Evolutionary conservation across 208 protist genomes (phyloP).

Genomic region (Wallacemonas collosoma): DNA sequence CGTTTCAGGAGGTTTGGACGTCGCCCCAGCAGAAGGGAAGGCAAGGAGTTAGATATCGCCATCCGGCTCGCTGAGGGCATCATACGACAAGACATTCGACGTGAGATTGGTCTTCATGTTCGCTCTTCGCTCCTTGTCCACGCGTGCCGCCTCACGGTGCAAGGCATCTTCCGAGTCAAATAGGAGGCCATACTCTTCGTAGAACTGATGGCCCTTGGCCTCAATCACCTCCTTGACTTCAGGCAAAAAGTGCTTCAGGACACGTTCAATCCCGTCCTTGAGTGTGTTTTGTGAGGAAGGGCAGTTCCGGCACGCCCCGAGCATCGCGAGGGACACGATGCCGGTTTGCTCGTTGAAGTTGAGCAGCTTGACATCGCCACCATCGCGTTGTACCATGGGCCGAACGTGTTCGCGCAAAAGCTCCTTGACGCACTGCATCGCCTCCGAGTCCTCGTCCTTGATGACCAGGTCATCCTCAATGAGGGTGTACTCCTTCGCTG

Average conservation of each 20-base stretch:
- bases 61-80: constrained; percentile 83
- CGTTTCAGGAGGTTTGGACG: too few species aligned
- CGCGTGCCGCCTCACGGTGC: constrained; percentile 63
- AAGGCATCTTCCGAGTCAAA: constrained; percentile 83
- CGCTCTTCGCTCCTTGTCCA: constrained; percentile 56
- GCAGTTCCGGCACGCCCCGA: constrained; percentile 90
- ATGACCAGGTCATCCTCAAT: constrained; percentile 84
- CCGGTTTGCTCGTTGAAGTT: constrained; percentile 87
- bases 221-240: constrained; percentile 69
- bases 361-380: constrained; percentile 90
- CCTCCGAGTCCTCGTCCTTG: constrained; percentile 77
- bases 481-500: constrained; percentile 74
- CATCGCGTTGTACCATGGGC: constrained; percentile 93
- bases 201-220: constrained; percentile 76
- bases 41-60: constrained; percentile 38
- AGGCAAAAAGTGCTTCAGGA: constrained; percentile 93
- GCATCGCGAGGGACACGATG: constrained; percentile 90
- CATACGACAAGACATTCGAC: constrained; percentile 65
- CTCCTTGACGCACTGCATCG: constrained; percentile 94
- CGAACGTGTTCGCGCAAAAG: constrained; percentile 90
- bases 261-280: constrained; percentile 90
- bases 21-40: background rate
- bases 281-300: constrained; percentile 90
- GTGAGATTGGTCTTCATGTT: constrained; percentile 55
- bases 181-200: constrained; percentile 79